phyloP scores from a whole-genome alignment of 352 stramenopile genomes.

The Globisporangium yorkense region DNA sequence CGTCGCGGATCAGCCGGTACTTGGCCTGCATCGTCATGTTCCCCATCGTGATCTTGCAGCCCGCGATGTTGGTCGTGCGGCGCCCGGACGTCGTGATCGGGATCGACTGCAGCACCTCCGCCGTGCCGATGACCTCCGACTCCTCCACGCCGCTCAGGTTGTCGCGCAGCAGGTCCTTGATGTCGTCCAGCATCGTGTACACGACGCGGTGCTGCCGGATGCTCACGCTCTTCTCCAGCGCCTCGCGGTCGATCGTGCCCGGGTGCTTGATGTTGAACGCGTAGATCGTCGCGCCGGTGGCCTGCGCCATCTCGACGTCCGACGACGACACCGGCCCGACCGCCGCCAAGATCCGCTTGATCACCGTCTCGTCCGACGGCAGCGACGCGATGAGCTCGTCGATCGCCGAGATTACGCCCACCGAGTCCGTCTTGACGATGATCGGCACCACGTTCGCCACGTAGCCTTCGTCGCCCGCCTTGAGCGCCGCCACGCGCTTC shows the following conservation, averaged over 20 bases:
- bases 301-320: conserved; percentile 79
- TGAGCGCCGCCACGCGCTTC: conserved; percentile 62
- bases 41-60: conserved; percentile 94
- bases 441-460: conserved; percentile 94
- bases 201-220: conserved; percentile 80
- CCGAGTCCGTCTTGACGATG: conserved; percentile 98
- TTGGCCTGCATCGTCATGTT: conserved; percentile 85
- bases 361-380: conserved; percentile 51
- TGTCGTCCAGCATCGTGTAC: conserved; percentile 86
- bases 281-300: conserved; percentile 80
- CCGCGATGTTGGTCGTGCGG: conserved; percentile 92
- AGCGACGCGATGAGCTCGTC: conserved; percentile 78
- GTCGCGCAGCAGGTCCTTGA: conserved; percentile 70
- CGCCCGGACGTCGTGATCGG: conserved; percentile 73
- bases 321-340: conserved; percentile 78
- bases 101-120: conserved; percentile 82
- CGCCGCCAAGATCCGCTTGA: conserved; percentile 83
- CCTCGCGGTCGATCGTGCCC: conserved; percentile 67
- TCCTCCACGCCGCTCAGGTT: conserved; percentile 62
- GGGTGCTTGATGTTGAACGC: conserved; percentile 86
- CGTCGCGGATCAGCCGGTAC: conserved; percentile 87
- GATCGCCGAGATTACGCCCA: conserved; percentile 94
- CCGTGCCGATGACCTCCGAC: conserved; percentile 58
- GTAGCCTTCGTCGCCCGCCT: conserved; percentile 74
- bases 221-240: conserved; percentile 68